Evolutionary conservation across 257 asterid species (phyloP), one percentile per base, ranked within the genome.

Genomic region (Solanum etuberosum): DNA sequence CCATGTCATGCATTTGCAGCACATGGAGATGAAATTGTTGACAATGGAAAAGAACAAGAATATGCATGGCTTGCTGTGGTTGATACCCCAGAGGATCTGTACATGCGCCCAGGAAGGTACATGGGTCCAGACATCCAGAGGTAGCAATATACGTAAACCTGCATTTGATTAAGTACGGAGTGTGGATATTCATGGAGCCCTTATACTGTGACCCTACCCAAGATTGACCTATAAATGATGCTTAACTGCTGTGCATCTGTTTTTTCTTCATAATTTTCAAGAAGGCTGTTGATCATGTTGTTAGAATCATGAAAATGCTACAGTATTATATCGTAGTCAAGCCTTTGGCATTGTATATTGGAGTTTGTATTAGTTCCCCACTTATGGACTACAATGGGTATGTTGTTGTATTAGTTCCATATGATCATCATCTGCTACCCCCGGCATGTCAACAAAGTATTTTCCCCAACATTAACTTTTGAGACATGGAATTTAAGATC

Each of bases 1-100:
- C 77, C 48, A 37, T 16, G 31, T n/a, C 68, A 34, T 10, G 91
- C 94, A 93, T 95, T 92, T 27, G 48, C 84, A 34, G 93, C 78
- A 65, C 72, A 92, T 27, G 92, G 90, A 74, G 90, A 90, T 80
- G 91, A 86, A 74, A 88, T 85, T 82, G 85, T 32, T 65, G 35
- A 38, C 31, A 29, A 63, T 15, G 94, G 77, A 86, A 87, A 91
- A 48, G 93, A 93, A 72, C 93, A 91, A 85, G 98, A 97, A 21
- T 94, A 94, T 57, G 98, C 99, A 12, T 97, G 99, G 98, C 95
- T 97, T 87, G 94, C 90, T 25, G 95, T 92, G 88, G 85, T 93
- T 12, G 92, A 89, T 83, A 92, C 98, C 32, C 98, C 99, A 3
- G 98, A 95, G 73, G 93, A 94, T 86, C 91, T 97, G 65, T 88